Evolutionary conservation across 306 rosid genomes (phyloP), one percentile per base, ranked within the genome.

Genomic region (Mimosa bimucronata): DNA sequence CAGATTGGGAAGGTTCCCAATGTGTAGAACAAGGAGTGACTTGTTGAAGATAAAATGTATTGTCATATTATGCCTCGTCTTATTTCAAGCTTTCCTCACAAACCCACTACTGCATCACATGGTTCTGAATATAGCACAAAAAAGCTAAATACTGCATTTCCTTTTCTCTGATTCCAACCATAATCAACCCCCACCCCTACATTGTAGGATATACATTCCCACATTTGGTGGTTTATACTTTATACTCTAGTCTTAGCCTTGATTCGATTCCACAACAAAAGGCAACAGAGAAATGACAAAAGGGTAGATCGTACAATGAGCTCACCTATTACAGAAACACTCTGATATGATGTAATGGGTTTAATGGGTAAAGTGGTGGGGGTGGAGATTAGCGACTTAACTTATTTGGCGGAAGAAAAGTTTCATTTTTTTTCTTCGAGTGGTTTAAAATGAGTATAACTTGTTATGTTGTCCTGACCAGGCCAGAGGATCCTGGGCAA

Each of bases 401-500:
- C 38, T 58, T 23, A 23, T 55, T 13, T 23, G 30, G 57, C 45
- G 31, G 71, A 74, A 55, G 23, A 61, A 77, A 72, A 38, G 78
- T 48, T 88, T 48, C 87, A 80, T 73, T 2, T 10, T 58, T 25
- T 10, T 25, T 21, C 8, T 50, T 55, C 45, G 62, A 81, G 90
- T 79, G 73, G 89, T 42, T 69, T 19, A 86, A 82, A 83, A 75
- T 87, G 89, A 86, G 66, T 65, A 30, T 16, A 5, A 83, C 85
- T 83, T 68, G 25, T 70, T 74, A 81, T 83, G 53, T 86, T 88
- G 85, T 83, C 80, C 71, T 80, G 34, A 40, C 50, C 52, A 69
- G 55, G 8, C 30, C 45, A 70, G 79, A 83, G 86, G 66, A 69
- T 45, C 61, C 85, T 86, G 84, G 92, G 85, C 91, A 92, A 90